Conservation (phyloP, 352 stramenopile species). For the Pythium insidiosum region DNA sequence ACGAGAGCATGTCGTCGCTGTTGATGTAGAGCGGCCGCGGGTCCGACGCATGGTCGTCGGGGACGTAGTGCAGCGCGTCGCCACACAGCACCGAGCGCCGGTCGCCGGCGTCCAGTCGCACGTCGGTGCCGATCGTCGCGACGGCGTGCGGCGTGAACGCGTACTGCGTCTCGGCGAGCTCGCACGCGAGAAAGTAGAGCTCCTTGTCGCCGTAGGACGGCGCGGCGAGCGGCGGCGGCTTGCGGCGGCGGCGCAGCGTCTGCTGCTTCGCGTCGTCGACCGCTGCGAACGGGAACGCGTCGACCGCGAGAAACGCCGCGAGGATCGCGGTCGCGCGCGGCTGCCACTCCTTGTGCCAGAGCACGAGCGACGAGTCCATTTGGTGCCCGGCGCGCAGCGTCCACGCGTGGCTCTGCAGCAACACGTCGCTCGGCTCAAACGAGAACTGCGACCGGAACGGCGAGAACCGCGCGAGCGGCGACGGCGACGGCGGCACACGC, state of each 20-base stretch:
- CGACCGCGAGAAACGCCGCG: conserved; percentile 29
- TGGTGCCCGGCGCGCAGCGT: conserved; percentile 22
- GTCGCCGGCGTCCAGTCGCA: neutral
- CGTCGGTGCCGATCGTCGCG: conserved; percentile 2
- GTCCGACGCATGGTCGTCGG: neutral
- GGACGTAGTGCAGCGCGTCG: conserved; percentile 33
- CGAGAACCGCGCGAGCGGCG: neutral
- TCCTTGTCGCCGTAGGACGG: conserved; percentile 52
- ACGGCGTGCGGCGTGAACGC: conserved; percentile 26
- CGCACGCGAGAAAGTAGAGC: conserved; percentile 37
- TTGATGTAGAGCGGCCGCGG: conserved; percentile 32
- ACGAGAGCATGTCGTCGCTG: conserved; percentile 36
- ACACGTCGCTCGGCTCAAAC: conserved; percentile 15
- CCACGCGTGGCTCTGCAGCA: conserved; percentile 28
- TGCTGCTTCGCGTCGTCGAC: too few relatives aligned
- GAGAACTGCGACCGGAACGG: conserved; percentile 13
- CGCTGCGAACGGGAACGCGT: too few relatives aligned
- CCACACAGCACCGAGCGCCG: conserved; percentile 21
- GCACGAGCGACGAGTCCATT: conserved; percentile 38
- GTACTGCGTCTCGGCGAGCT: conserved; percentile 41
- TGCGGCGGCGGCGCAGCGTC: conserved; percentile 17
- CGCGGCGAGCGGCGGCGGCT: conserved; percentile 8
- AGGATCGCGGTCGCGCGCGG: conserved; percentile 32
- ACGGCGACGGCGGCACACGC: conserved; percentile 16
- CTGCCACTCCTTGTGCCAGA: conserved; percentile 38